phyloP scores from a whole-genome alignment of 805 yeast genomes.

The Starmerella davenportii region DNA sequence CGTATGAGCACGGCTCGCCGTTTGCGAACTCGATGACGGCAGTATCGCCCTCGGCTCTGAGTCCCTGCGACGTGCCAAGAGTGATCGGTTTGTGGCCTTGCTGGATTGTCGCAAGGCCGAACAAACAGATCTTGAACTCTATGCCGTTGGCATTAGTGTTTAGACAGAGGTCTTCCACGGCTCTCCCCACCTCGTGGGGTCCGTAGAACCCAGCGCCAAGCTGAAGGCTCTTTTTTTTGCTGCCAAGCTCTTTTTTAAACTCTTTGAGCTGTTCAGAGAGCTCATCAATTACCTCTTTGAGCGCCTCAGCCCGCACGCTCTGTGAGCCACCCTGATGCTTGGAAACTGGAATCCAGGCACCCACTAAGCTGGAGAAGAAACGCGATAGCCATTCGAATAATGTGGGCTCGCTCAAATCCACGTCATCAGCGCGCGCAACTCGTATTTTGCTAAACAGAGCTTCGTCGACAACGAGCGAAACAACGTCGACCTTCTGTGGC shows the following conservation, averaged over 20 bases:
- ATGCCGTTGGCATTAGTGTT: slow-evolving; percentile 36
- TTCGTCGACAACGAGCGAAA: not conserved
- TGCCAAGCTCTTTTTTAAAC: slow-evolving; percentile 13
- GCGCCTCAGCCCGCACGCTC: slow-evolving; percentile 4
- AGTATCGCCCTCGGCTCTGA: slow-evolving; percentile 19
- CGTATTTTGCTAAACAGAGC: slow-evolving; percentile 6
- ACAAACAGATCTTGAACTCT: slow-evolving; percentile 43
- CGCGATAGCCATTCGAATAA: not conserved
- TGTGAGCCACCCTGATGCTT: slow-evolving; percentile 1
- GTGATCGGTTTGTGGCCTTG: slow-evolving; percentile 28
- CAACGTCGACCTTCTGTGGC: not conserved
- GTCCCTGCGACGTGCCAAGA: slow-evolving; percentile 30
- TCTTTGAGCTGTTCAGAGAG: slow-evolving; percentile 10
- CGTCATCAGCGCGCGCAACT: slow-evolving; percentile 1
- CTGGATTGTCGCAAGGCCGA: slow-evolving; percentile 37
- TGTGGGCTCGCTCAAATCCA: not conserved
- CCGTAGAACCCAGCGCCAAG: slow-evolving; percentile 27
- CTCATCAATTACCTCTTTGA: slow-evolving; percentile 12
- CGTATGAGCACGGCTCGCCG: slow-evolving; percentile 89
- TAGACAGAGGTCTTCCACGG: slow-evolving; percentile 35
- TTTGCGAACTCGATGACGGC: slow-evolving; percentile 28
- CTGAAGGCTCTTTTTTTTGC: slow-evolving; percentile 6
- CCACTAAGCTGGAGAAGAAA: not conserved
- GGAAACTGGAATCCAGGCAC: not conserved
- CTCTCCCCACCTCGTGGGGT: slow-evolving; percentile 44